phyloP scores from a whole-genome alignment of 2,329 filamentous ascomycete genomes.

The Stemphylium vesicarium region DNA sequence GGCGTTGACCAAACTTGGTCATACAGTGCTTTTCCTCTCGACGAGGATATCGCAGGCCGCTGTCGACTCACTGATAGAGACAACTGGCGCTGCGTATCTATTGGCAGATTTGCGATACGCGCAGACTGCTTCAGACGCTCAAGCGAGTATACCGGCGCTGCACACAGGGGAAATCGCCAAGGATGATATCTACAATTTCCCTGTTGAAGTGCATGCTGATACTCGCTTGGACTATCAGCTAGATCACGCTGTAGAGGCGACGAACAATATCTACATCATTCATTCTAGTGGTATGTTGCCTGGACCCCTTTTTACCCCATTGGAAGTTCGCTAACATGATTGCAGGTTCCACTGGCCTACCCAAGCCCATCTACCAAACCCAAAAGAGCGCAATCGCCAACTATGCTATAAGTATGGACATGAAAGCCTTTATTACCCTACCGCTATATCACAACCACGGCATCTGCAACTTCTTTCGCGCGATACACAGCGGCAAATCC shows the following conservation, averaged over 20 bases:
- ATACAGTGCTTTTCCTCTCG: constrained; percentile 62
- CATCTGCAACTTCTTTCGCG: constrained; percentile 36
- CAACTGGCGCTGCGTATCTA: constrained; percentile 30
- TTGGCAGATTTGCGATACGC: constrained; percentile 34
- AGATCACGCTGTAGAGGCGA: constrained; percentile 22
- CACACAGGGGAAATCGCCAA: constrained; percentile 24
- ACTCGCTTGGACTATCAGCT: constrained; percentile 33
- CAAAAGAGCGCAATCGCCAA: constrained; percentile 50
- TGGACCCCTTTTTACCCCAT: background rate
- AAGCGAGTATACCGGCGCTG: constrained; percentile 13
- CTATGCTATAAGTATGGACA: constrained; percentile 27
- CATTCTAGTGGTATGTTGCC: constrained; percentile 36
- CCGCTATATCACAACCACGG: constrained; percentile 36
- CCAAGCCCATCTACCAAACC: constrained; percentile 67
- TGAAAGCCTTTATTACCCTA: constrained; percentile 32
- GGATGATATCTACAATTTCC: constrained; percentile 21
- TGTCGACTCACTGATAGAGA: constrained; percentile 53
- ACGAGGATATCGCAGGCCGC: constrained; percentile 60
- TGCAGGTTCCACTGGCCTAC: constrained; percentile 64
- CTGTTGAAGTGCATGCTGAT: constrained; percentile 34
- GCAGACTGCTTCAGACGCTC: constrained; percentile 40
- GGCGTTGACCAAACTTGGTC: constrained; percentile 62
- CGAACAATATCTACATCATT: constrained; percentile 33
- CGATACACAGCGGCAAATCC: constrained; percentile 30
- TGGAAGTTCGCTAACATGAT: background rate